Evolutionary conservation across 345 rosid genomes (phyloP).

Genomic region (Eucalyptus curtisii): DNA sequence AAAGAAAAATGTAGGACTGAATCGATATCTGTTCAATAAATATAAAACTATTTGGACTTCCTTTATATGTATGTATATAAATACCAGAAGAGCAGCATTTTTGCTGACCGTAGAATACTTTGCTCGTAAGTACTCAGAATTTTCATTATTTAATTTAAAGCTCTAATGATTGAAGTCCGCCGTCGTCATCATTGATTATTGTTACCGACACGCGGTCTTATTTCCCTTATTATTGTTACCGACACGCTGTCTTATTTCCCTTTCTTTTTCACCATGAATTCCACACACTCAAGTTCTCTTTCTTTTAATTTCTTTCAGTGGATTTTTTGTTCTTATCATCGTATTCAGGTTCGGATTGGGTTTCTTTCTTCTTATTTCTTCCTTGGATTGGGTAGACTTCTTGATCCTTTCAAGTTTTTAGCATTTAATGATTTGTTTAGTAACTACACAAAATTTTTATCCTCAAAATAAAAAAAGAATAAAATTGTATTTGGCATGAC

Average conservation of each 20-base stretch:
- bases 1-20: fast-evolving
- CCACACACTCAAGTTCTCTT: not conserved
- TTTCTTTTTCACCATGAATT: not conserved
- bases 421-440: too few species aligned
- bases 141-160: not conserved
- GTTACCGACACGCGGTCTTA: not conserved
- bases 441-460: too few species aligned
- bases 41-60: not conserved
- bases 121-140: not conserved
- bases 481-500: fast-evolving
- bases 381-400: not conserved
- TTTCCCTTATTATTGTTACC: not conserved
- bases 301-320: too few species aligned
- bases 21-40: not conserved
- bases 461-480: too few species aligned
- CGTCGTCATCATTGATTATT: not conserved
- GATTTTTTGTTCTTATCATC: too few species aligned
- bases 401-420: not conserved
- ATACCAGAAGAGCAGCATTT: not conserved
- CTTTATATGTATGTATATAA: too few species aligned
- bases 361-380: not conserved
- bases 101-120: not conserved
- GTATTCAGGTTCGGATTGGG: not conserved
- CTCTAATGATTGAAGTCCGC: not conserved
- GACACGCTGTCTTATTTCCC: not conserved